Conservation (phyloP, 345 rosid species). For the Clarkia xantiana region DNA sequence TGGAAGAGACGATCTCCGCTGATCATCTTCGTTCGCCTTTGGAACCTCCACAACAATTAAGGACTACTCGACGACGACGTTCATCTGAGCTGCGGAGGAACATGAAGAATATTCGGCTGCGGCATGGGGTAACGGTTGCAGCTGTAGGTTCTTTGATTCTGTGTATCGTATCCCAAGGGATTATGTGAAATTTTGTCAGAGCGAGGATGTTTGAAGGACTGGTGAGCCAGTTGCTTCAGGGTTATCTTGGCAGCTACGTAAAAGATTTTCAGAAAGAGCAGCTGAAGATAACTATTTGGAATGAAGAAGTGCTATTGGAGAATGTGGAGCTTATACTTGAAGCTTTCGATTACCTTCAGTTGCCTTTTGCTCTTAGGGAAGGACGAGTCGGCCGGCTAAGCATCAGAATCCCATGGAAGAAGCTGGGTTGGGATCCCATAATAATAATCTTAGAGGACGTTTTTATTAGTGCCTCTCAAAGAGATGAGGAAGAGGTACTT, state of each 20-base stretch:
- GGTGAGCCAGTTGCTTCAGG: conserved; percentile 47
- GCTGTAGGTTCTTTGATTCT: too few species aligned
- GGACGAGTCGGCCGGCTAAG: conserved; percentile 70
- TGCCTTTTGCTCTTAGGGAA: conserved; percentile 68
- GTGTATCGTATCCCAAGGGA: too few species aligned
- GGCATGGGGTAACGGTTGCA: too few species aligned
- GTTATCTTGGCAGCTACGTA: conserved; percentile 68
- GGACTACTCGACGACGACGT: too few species aligned
- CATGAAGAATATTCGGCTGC: too few species aligned
- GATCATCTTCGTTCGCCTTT: too few species aligned
- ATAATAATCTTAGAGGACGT: conserved; percentile 64
- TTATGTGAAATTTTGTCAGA: not conserved
- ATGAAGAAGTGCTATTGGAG: conserved; percentile 61
- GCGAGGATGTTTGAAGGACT: conserved; percentile 55
- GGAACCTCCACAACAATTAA: too few species aligned
- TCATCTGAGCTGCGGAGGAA: too few species aligned
- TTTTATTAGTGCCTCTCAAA: conserved; percentile 45
- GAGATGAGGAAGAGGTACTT: conserved; percentile 65
- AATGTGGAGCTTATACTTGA: conserved; percentile 70
- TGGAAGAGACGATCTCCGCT: too few species aligned
- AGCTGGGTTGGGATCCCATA: conserved; percentile 59
- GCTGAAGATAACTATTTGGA: conserved; percentile 75
- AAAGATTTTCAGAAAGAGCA: conserved; percentile 69
- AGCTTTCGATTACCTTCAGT: conserved; percentile 80
- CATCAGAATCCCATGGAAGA: conserved; percentile 74